phyloP scores from a whole-genome alignment of 2,329 filamentous ascomycete species.

The Dryadomyces quercus-mongolicae region DNA sequence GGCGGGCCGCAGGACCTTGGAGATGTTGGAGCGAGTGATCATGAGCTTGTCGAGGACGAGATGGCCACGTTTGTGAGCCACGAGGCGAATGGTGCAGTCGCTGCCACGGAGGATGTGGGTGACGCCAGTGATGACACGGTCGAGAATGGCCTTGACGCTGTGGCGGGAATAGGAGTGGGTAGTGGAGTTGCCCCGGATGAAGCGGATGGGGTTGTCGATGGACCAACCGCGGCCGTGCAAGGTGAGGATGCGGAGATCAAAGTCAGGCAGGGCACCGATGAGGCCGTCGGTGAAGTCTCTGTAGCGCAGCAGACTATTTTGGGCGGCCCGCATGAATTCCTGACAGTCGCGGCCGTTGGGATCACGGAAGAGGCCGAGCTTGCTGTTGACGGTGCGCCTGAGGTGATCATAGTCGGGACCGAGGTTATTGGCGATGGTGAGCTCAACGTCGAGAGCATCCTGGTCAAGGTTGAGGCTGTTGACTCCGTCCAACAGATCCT shows the following conservation, averaged over 20 bases:
- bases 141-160: conserved; percentile 35
- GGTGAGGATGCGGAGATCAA: conserved; percentile 34
- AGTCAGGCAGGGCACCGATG: conserved; percentile 30
- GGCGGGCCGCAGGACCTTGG: conserved; percentile 17
- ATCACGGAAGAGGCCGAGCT: conserved; percentile 32
- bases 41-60: conserved; percentile 38
- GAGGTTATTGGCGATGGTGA: conserved; percentile 36
- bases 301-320: conserved; percentile 22
- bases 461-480: conserved; percentile 28
- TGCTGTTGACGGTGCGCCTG: conserved; percentile 28
- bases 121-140: conserved; percentile 38
- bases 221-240: conserved; percentile 33
- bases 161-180: conserved; percentile 27
- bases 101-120: conserved; percentile 34
- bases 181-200: conserved; percentile 26
- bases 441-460: conserved; percentile 31
- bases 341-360: conserved; percentile 29
- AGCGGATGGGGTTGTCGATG: conserved; percentile 31
- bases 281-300: conserved; percentile 29
- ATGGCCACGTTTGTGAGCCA: conserved; percentile 39
- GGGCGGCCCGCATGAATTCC: conserved; percentile 28
- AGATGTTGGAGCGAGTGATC: conserved; percentile 24
- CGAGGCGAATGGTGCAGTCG: conserved; percentile 33
- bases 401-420: conserved; percentile 34
- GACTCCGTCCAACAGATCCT: conserved; percentile 21